phyloP scores from a whole-genome alignment of 2,329 filamentous ascomycete genomes.

The Beauveria rudraprayagi region DNA sequence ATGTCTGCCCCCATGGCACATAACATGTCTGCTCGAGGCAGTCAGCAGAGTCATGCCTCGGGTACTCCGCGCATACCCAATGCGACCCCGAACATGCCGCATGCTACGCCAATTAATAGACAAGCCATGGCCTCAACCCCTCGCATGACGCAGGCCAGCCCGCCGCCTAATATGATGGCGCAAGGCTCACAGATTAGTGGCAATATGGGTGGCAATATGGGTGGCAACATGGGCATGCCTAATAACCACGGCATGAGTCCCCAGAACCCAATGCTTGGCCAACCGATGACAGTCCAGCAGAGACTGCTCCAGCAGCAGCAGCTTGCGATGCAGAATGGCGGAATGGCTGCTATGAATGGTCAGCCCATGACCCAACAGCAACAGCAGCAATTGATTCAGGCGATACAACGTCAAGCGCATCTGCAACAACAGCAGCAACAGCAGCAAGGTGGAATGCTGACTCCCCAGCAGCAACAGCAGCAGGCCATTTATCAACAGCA shows the following conservation, averaged over 20 bases:
- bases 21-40: constrained; percentile 56
- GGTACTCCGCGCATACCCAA: constrained; percentile 56
- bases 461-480: constrained; percentile 32
- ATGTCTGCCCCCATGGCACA: constrained; percentile 54
- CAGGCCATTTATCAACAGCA: constrained; percentile 37
- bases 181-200: constrained; percentile 48
- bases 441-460: constrained; percentile 31
- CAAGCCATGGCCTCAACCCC: constrained; percentile 48
- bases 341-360: constrained; percentile 24
- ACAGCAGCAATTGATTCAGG: constrained; percentile 28
- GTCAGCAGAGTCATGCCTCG: constrained; percentile 57
- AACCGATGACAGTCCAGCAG: constrained; percentile 41
- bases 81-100: constrained; percentile 52
- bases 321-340: constrained; percentile 12
- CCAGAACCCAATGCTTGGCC: constrained; percentile 31
- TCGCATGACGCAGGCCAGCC: constrained; percentile 55
- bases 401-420: constrained; percentile 31
- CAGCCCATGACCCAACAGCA: constrained; percentile 30
- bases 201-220: constrained; percentile 35
- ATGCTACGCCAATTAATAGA: constrained; percentile 50
- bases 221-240: constrained; percentile 42
- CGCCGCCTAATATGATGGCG: constrained; percentile 51
- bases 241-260: constrained; percentile 36
- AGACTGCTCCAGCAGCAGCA: constrained; percentile 34
- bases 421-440: constrained; percentile 15